These are phyloP conservation scores for Pythium grandisporangium DNA, from an alignment of 352 stramenopile genomes.

Conservation along the genomic window DNA sequence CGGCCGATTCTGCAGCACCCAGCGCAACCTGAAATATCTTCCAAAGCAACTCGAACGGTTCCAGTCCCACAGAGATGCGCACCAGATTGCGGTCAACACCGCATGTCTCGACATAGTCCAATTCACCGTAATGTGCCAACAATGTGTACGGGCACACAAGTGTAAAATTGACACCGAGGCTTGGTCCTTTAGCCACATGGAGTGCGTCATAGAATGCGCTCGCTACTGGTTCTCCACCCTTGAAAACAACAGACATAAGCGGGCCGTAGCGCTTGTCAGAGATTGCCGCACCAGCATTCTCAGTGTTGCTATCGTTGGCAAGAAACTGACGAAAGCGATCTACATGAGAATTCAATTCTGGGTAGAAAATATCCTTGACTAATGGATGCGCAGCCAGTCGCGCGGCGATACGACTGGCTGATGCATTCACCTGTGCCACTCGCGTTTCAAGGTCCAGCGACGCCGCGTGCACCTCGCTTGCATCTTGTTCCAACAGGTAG, in stretches of 20 bases:
- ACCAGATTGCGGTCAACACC: slow-evolving; percentile 88
- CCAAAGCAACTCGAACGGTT: slow-evolving; percentile 76
- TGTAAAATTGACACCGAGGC: slow-evolving; percentile 93
- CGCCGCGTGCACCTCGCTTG: slow-evolving; percentile 26
- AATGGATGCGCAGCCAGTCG: slow-evolving; percentile 63
- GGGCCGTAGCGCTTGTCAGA: too few relatives aligned
- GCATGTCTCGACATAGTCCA: slow-evolving; percentile 88
- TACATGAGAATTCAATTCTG: slow-evolving; percentile 36
- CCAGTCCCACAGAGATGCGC: slow-evolving; percentile 88
- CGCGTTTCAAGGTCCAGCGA: slow-evolving; percentile 69
- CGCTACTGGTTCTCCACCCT: slow-evolving; percentile 50
- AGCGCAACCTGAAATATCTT: slow-evolving; percentile 44
- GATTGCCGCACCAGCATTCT: slow-evolving; percentile 20
- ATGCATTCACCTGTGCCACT: slow-evolving; percentile 72
- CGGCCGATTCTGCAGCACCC: slow-evolving; percentile 7
- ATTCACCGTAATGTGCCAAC: slow-evolving; percentile 89
- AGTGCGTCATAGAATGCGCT: slow-evolving; percentile 87
- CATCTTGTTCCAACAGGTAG: slow-evolving; percentile 60
- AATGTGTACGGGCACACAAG: slow-evolving; percentile 90
- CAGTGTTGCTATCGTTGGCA: slow-evolving; percentile 4
- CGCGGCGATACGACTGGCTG: slow-evolving; percentile 52
- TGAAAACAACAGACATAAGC: slow-evolving; percentile 83
- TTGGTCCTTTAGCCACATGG: slow-evolving; percentile 77
- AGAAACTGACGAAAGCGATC: slow-evolving; percentile 62
- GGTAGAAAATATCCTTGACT: slow-evolving; percentile 85